A percentile compares a stretch with the other conserved stretches of the same genome.
Evolutionary conservation across 257 asterid genomes (phyloP).

Genomic region (Fraxinus pennsylvanica): DNA sequence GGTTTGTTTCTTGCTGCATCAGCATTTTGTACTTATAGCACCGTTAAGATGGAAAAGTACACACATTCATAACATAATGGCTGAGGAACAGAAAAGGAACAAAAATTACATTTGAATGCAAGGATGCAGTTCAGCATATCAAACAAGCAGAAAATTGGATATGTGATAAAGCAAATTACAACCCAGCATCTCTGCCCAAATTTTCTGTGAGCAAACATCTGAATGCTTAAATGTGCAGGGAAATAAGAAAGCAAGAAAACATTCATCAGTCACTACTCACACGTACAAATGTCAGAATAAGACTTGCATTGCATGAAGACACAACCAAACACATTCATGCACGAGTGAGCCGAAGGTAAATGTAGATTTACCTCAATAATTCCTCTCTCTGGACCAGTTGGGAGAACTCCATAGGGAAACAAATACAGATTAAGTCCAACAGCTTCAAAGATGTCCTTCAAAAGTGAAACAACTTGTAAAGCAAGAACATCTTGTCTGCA

Average conservation of each 20-base stretch:
- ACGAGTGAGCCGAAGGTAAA: slow-evolving; percentile 2
- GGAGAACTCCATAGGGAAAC: slow-evolving; percentile 97
- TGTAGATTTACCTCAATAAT: slow-evolving; percentile 74
- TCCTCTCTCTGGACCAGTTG: slow-evolving; percentile 97
- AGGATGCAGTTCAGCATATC: background rate
- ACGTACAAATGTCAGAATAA: background rate
- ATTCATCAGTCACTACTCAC: background rate
- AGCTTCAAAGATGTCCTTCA: slow-evolving; percentile 88
- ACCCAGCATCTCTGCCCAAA: background rate
- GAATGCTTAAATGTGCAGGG: background rate
- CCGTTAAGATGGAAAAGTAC: background rate
- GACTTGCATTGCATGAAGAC: background rate
- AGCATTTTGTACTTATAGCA: background rate
- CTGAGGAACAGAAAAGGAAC: background rate
- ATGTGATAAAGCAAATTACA: background rate
- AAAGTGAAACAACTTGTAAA: slow-evolving; percentile 94
- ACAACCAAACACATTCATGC: background rate
- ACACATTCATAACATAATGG: background rate
- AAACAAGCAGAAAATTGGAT: background rate
- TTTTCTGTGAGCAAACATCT: background rate
- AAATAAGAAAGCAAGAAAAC: background rate
- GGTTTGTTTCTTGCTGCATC: background rate
- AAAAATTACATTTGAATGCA: background rate
- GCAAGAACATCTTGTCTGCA: slow-evolving; percentile 99
- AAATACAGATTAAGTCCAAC: slow-evolving; percentile 81